Base-by-base conservation (phyloP, 345 rosid species). In the Bruguiera parviflora region DNA sequence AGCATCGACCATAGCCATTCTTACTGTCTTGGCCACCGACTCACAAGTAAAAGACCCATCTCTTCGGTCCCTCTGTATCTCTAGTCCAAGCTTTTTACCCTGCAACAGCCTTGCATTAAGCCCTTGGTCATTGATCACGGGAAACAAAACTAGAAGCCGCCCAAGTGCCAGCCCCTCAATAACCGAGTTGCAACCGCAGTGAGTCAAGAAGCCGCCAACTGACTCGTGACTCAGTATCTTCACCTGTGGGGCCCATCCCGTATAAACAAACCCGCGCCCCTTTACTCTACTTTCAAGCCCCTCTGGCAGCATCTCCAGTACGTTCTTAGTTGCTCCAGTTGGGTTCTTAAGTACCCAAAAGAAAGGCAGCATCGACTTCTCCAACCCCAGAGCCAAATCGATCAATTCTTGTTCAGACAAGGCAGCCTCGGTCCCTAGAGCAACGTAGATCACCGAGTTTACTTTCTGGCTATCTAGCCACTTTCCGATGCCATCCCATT, bases 381-480 rank as follows among this genome's bases (percentile, higher is more conserved):
- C 88, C 66, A 87, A 32, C 10, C 91, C 91, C 4, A 73, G 29
- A 56, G 85, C 88, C 20, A 87, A 58, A 71, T 79, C 75, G 1
- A 0, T 21, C 58, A 83, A 43, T 64, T 84, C 86, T 29, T 74
- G 67, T 39, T 16, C 61, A 32, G 57, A 69, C 67, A 84, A 53
- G 13, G 71, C 67, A 27, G 64, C 79, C 63, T 86, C 91, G 2
- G 80, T 82, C 28, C 87, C 91, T 24, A 87, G 24, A 19, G 84
- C 77, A 5, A 87, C 85, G 61, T 83, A 87, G 0, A 84, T 74
- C 1, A 87, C 88, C 1, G 84, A 84, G 35, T 71, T 64, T 1
- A 58, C 22, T 64, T 66, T 60, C 25, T 81, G 84, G 15, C 78
- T 71, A 43, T 74, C 78, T 0, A 87, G 68, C 89, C 91, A 87